phyloP scores from a whole-genome alignment of 2,329 filamentous ascomycete species.

The Ceratocystis harringtonii region DNA sequence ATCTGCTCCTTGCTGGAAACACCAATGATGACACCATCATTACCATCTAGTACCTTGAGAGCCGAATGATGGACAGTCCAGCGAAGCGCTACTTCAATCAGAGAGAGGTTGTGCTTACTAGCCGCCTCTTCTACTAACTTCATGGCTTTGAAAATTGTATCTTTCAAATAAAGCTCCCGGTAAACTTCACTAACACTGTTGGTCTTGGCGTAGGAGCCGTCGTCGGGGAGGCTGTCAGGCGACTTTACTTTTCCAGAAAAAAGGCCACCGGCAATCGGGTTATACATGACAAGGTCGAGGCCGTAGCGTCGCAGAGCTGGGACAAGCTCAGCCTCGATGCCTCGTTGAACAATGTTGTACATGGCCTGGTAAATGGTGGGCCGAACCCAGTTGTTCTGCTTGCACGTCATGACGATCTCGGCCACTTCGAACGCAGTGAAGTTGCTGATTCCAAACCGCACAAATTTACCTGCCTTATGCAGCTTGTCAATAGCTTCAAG shows the following conservation, averaged over 20 bases:
- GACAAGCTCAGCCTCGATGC: constrained; percentile 60
- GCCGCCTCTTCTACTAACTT: constrained; percentile 51
- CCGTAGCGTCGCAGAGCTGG: constrained; percentile 60
- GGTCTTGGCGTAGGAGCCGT: constrained; percentile 54
- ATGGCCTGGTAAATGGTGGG: constrained; percentile 78
- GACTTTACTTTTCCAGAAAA: constrained; percentile 69
- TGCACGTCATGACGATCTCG: constrained; percentile 66
- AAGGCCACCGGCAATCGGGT: constrained; percentile 65
- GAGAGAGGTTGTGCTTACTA: constrained; percentile 49
- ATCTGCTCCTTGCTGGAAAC: constrained; percentile 43
- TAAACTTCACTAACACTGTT: constrained; percentile 42
- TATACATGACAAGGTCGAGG: constrained; percentile 67
- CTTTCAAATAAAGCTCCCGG: constrained; percentile 48
- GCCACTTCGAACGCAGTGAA: constrained; percentile 80
- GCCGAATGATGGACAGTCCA: constrained; percentile 60
- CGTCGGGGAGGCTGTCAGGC: constrained; percentile 42
- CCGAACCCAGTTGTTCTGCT: constrained; percentile 64
- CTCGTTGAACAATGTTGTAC: constrained; percentile 69
- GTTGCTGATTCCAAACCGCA: constrained; percentile 65
- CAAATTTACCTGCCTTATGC: constrained; percentile 76
- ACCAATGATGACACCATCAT: constrained; percentile 46
- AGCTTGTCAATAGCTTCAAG: constrained; percentile 63
- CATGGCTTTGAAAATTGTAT: constrained; percentile 48
- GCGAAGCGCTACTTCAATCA: constrained; percentile 59
- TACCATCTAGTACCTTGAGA: constrained; percentile 36